These are phyloP conservation scores for Colletotrichum paranaense DNA, from an alignment of 2,329 filamentous ascomycete genomes.

Conservation along the genomic window DNA sequence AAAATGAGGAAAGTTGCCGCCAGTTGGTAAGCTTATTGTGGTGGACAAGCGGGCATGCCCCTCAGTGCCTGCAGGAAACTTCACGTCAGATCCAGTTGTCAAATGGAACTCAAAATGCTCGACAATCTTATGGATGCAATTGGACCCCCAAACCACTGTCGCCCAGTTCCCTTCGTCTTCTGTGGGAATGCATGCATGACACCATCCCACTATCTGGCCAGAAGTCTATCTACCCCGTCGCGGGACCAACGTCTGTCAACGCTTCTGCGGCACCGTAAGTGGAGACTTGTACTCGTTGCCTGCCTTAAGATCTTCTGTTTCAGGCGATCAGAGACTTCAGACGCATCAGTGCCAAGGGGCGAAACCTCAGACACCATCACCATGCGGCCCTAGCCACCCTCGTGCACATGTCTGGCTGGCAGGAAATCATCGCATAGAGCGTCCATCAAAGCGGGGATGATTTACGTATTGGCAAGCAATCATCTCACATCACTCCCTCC, in stretches of 20 bases:
- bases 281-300: neutral
- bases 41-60: neutral
- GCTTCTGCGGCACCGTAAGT: neutral
- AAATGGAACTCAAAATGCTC: neutral
- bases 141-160: neutral
- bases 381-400: conserved; percentile 17
- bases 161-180: neutral
- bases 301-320: conserved; percentile 27
- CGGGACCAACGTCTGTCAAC: neutral
- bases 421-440: neutral
- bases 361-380: conserved; percentile 11
- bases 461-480: neutral
- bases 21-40: neutral
- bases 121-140: neutral
- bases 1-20: neutral
- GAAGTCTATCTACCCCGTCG: neutral
- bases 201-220: neutral
- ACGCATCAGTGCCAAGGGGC: conserved; percentile 23
- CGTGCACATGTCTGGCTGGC: conserved; percentile 10
- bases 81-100: neutral
- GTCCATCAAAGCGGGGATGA: neutral
- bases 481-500: neutral
- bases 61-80: neutral
- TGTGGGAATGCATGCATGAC: neutral
- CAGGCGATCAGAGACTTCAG: conserved; percentile 32